Conservation (phyloP, 306 rosid species). For the Begonia peltatifolia region DNA sequence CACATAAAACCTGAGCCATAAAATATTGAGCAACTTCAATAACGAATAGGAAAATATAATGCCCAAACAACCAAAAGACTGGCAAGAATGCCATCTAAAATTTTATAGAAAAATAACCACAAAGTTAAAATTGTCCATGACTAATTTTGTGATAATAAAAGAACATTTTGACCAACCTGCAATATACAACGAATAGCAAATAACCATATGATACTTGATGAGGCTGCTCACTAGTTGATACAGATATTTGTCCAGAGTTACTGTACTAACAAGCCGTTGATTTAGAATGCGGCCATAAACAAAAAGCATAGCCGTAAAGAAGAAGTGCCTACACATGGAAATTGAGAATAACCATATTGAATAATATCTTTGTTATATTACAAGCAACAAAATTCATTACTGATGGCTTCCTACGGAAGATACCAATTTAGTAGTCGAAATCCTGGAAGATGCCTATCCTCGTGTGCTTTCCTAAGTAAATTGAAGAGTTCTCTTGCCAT, state of each 20-base stretch:
- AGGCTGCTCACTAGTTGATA: conserved; percentile 69
- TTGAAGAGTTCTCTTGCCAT: conserved; percentile 92
- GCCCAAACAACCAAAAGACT: not conserved
- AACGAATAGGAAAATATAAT: not conserved
- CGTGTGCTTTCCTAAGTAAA: conserved; percentile 79
- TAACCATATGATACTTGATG: conserved; percentile 85
- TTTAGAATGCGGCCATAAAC: conserved; percentile 94
- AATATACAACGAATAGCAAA: conserved; percentile 76
- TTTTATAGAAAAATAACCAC: no score
- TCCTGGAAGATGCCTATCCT: conserved; percentile 87
- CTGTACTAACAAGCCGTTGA: conserved; percentile 79
- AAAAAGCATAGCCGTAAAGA: conserved; percentile 95
- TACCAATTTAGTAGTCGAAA: conserved; percentile 91
- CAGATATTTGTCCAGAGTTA: conserved; percentile 62
- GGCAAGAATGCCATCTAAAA: not conserved
- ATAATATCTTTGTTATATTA: not conserved
- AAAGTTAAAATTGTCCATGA: no score
- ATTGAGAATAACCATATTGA: conserved; percentile 9
- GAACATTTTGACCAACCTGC: conserved; percentile 37
- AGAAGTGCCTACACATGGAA: conserved; percentile 68
- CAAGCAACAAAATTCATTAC: not conserved
- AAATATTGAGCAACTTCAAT: conserved; percentile 10
- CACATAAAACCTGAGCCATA: conserved; percentile 82
- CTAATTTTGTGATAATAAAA: no score
- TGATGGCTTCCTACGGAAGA: no score